phyloP scores from a whole-genome alignment of 306 rosid genomes.

The Cucumis melo region DNA sequence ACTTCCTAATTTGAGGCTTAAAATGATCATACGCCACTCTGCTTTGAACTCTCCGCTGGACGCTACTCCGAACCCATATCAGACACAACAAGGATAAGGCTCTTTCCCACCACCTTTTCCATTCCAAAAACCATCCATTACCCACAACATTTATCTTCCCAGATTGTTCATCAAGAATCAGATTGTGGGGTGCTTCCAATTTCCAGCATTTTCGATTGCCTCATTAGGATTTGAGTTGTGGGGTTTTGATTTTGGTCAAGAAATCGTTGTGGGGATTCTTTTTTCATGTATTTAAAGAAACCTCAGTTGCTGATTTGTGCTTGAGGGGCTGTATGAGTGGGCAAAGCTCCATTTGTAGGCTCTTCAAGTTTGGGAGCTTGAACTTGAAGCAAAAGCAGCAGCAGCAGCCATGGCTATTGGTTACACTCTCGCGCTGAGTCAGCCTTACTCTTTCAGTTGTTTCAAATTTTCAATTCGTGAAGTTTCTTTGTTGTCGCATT shows the following conservation, averaged over 20 bases:
- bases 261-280: background rate
- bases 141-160: background rate
- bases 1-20: background rate
- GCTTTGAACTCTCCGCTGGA: slow-evolving; percentile 16
- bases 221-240: background rate
- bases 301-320: slow-evolving; percentile 11
- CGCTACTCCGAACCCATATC: background rate
- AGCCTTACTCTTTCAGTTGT: slow-evolving; percentile 15
- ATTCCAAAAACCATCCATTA: background rate
- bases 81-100: slow-evolving; percentile 14
- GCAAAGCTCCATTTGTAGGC: slow-evolving; percentile 23
- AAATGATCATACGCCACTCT: background rate
- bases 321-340: slow-evolving; percentile 72
- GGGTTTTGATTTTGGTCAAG: background rate
- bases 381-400: slow-evolving; percentile 14
- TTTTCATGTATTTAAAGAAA: background rate
- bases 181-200: background rate
- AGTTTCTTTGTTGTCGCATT: slow-evolving; percentile 20
- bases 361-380: slow-evolving; percentile 54
- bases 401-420: slow-evolving; percentile 45
- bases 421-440: slow-evolving; percentile 28
- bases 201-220: background rate
- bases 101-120: background rate
- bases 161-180: background rate
- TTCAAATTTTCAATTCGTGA: slow-evolving; percentile 22